phyloP scores from a whole-genome alignment of 2,329 filamentous ascomycete species.

The Sporothrix luriei region DNA sequence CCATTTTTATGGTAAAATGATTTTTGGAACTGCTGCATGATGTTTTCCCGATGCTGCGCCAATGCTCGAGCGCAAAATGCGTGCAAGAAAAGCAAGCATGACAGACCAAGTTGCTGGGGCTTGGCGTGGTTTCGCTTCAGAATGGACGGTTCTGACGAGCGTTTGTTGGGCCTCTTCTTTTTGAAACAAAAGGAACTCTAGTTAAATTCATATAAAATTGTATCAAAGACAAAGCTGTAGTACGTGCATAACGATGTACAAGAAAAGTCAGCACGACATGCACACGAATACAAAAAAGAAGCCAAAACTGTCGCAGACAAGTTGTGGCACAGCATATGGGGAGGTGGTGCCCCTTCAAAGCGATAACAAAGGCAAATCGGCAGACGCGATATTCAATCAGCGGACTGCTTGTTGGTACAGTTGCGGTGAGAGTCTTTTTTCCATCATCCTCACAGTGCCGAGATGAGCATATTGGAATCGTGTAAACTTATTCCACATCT shows the following conservation, averaged over 20 bases:
- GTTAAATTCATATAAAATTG: neutral
- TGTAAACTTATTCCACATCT: slow-evolving; percentile 20
- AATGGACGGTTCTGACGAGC: neutral
- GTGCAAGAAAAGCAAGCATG: neutral
- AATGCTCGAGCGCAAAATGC: slow-evolving; percentile 14
- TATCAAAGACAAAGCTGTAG: slow-evolving; percentile 10
- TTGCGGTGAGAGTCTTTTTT: slow-evolving; percentile 1
- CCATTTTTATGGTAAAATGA: neutral
- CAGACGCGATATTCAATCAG: neutral
- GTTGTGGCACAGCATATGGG: neutral
- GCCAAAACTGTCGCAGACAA: slow-evolving; percentile 13
- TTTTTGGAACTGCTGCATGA: neutral
- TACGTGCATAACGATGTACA: slow-evolving; percentile 18
- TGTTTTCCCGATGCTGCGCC: slow-evolving; percentile 8
- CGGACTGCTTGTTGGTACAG: neutral
- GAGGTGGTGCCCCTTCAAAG: neutral
- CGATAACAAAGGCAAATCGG: neutral
- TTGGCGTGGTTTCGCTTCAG: slow-evolving; percentile 18
- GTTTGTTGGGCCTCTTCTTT: no score
- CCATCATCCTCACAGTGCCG: neutral
- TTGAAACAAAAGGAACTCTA: neutral
- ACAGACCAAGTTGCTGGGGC: slow-evolving; percentile 14
- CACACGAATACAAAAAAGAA: neutral
- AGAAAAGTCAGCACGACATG: neutral
- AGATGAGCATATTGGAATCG: neutral